These are phyloP conservation scores for Psilocybe sp. DNA, from an alignment of 768 basidiomycete species.

Conservation along the genomic window DNA sequence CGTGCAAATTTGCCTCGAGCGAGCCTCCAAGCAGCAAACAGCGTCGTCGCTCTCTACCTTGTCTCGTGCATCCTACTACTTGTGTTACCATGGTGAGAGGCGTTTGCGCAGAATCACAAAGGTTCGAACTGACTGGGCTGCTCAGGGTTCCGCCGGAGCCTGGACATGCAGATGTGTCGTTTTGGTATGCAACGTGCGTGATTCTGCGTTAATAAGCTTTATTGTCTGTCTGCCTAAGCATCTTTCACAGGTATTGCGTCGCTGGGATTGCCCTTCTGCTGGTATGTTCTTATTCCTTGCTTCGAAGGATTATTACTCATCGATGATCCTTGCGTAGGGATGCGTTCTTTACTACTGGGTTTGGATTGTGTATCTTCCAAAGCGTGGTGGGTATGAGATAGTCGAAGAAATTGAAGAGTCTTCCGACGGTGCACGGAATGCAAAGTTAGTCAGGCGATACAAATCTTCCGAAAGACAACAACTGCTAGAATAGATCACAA, in stretches of 20 bases:
- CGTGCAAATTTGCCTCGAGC: constrained; percentile 19
- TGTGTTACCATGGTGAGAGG: constrained; percentile 28
- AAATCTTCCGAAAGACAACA: constrained; percentile 3
- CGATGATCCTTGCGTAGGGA: constrained; percentile 13
- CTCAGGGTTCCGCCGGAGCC: constrained; percentile 33
- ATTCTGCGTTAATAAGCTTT: not conserved
- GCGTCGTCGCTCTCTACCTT: constrained; percentile 22
- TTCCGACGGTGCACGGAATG: constrained; percentile 31
- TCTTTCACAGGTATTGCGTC: constrained; percentile 26
- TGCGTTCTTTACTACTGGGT: constrained; percentile 35
- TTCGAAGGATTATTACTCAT: not conserved
- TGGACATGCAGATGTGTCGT: constrained; percentile 34
- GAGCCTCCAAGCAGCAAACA: constrained; percentile 23
- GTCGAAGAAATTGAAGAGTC: constrained; percentile 44
- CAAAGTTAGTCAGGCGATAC: constrained; percentile 31
- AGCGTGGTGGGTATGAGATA: constrained; percentile 40
- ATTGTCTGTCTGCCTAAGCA: not conserved
- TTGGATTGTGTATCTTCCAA: constrained; percentile 44
- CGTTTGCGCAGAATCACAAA: not conserved
- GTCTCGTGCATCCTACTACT: constrained; percentile 26
- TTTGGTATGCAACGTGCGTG: constrained; percentile 37
- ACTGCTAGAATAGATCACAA: too few species aligned
- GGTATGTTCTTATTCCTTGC: constrained; percentile 11
- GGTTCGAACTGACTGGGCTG: not conserved
- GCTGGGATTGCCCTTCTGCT: constrained; percentile 24